Evolutionary conservation across 192 early-diverging fungal species (phyloP), one percentile per base, ranked within the genome.

Genomic region (Dispira parvispora): DNA sequence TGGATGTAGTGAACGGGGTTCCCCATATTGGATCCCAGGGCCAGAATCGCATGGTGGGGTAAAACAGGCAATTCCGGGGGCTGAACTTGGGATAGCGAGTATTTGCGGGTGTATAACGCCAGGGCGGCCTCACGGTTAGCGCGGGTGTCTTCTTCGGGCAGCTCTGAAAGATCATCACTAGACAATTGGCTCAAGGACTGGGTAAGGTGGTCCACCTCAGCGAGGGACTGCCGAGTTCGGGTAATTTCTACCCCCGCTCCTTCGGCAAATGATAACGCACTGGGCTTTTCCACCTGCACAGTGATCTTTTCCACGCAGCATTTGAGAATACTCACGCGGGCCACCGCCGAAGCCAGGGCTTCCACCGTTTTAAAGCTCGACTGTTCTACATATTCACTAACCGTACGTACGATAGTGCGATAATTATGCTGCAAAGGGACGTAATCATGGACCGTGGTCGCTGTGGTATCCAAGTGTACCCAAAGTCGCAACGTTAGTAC

Each of bases 291-390:
- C n/a, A 94, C 80, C 53, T 81, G 78, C 52, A 96, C 84, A 0
- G 86, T 87, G 49, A 98, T 85, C 74, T 91, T 94, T 65, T 84
- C 82, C 8, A 94, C 85, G 62, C 88, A 76, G 69, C 89, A 95
- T 61, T 85, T 79, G 63, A 82, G 78, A 52, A 92, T 75, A 23
- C 85, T 79, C 20, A 88, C 77, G 26, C 82, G 73, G 13, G 93
- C 93, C 10, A 94, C 76, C 13, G 84, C 82, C 4, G 85, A 84
- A 21, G 85, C 87, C 69, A 97, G 82, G 10, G 90, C 92, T 76
- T 99, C 96, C n/a, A 98, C 77, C 3, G 96, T 99, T 73, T 90
- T 88, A 77, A 88, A 99, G 6, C 75, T 78, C 16, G 90, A 90
- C 25, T 81, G 73, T 67, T 95, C 96, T 23, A 95, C 90, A 58